These are phyloP conservation scores for Chimonanthus praecox DNA, from an alignment of 164 flowering plant genomes.

Conservation along the genomic window DNA sequence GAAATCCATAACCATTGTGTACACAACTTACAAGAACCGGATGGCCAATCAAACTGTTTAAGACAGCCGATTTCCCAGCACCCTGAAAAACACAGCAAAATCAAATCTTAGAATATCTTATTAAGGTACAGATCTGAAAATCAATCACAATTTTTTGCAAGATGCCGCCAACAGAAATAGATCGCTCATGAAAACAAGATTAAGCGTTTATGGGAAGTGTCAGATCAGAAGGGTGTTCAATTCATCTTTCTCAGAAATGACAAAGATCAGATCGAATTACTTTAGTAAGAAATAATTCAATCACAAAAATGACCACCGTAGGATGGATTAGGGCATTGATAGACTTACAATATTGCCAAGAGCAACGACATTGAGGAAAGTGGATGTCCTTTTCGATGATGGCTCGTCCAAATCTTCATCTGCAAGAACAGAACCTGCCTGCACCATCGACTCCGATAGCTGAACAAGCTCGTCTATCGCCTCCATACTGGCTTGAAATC, in stretches of 20 bases:
- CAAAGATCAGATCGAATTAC: background rate
- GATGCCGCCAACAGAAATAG: background rate
- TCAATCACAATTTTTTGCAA: background rate
- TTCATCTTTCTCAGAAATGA: background rate
- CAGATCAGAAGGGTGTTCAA: background rate
- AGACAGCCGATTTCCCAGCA: constrained; percentile 92
- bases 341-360: constrained; percentile 93
- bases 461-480: constrained; percentile 86
- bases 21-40: constrained; percentile 74
- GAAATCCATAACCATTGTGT: background rate
- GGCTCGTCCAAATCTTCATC: constrained; percentile 88
- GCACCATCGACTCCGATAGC: constrained; percentile 84
- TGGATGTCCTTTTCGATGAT: constrained; percentile 48
- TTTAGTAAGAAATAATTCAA: background rate
- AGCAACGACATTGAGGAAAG: constrained; percentile 88
- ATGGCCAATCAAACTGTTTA: constrained; percentile 95
- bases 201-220: background rate
- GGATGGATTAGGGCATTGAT: background rate
- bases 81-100: constrained; percentile 39
- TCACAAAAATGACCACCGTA: background rate
- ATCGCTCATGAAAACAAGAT: background rate
- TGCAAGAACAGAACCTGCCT: constrained; percentile 75
- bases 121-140: background rate
- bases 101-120: background rate
- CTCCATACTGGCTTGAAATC: constrained; percentile 45